Conservation (phyloP, 768 basidiomycete genomes). For the Lactarius indigo region DNA sequence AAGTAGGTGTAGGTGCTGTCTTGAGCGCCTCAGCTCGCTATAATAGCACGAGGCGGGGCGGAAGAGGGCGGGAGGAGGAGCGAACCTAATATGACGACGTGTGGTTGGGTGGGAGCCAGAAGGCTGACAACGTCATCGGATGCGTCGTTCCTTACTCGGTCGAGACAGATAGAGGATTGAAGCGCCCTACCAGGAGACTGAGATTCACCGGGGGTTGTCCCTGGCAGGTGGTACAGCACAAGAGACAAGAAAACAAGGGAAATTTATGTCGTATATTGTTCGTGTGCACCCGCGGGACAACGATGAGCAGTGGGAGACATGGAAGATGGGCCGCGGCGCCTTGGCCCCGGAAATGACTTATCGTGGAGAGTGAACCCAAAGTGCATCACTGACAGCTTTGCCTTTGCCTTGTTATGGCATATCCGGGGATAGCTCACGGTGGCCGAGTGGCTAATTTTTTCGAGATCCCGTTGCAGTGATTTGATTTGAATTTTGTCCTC, state of each 20-base stretch:
- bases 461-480: neutral
- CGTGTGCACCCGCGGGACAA: neutral
- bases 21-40: neutral
- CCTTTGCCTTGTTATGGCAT: neutral
- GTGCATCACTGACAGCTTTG: neutral
- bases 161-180: neutral
- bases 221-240: neutral
- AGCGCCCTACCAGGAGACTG: neutral
- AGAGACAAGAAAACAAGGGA: neutral
- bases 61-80: neutral
- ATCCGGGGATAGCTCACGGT: neutral
- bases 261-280: neutral
- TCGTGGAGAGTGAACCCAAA: neutral
- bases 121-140: slow-evolving; percentile 2
- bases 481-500: neutral
- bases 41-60: neutral
- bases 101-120: neutral
- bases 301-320: neutral
- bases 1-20: neutral
- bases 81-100: slow-evolving; percentile 15
- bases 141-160: neutral
- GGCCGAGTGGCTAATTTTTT: neutral
- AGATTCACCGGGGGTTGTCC: neutral
- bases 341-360: neutral
- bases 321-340: neutral